phyloP scores from a whole-genome alignment of 345 rosid species.

The Laguncularia racemosa region DNA sequence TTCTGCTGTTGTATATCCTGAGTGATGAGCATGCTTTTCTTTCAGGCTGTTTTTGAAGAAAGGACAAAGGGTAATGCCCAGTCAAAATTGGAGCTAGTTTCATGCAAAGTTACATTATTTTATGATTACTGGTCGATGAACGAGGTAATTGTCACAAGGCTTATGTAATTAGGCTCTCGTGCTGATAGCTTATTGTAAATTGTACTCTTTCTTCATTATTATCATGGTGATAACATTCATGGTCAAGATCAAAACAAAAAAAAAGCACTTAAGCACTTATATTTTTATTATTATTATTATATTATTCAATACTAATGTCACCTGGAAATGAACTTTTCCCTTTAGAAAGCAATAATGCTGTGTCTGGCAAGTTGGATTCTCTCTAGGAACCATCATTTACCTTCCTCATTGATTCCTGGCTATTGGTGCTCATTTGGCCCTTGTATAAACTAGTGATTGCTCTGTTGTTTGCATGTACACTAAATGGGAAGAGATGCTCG shows the following conservation, averaged over 20 bases:
- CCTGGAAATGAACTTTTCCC: neutral
- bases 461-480: no score
- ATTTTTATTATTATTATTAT: no score
- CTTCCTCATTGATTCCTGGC: no score
- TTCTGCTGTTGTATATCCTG: neutral
- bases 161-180: neutral
- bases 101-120: conserved; percentile 67
- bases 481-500: no score
- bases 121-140: conserved; percentile 90
- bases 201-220: neutral
- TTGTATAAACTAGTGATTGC: no score
- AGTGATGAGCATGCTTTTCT: neutral
- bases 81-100: conserved; percentile 53
- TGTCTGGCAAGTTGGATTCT: no score
- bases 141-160: conserved; percentile 43
- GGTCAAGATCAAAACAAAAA: no score
- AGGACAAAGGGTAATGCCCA: conserved; percentile 21
- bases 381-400: no score
- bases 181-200: conserved; percentile 2
- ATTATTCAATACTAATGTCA: neutral
- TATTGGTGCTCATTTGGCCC: no score
- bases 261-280: no score
- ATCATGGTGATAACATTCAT: neutral
- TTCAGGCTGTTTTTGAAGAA: conserved; percentile 54
- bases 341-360: neutral